Conservation (phyloP, 208 protist genomes). For the Trypanosoma brucei region DNA sequence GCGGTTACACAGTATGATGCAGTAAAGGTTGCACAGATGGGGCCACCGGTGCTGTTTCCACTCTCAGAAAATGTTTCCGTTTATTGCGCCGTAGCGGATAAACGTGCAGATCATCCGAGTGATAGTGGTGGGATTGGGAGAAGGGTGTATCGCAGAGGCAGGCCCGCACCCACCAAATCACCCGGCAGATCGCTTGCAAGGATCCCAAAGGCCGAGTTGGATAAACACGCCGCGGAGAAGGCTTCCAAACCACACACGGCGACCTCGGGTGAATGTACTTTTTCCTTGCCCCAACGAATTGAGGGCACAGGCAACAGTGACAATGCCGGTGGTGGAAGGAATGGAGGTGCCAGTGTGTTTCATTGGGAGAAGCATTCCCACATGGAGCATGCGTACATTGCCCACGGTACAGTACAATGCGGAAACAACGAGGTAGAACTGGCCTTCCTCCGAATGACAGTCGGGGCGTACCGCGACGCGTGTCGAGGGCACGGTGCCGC, state of each 20-base stretch:
- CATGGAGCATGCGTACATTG: constrained; percentile 2
- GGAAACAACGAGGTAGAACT: constrained; percentile 7
- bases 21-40: constrained; percentile 10
- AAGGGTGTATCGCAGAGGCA: too few species aligned
- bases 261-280: constrained; percentile 1
- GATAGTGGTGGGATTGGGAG: neutral
- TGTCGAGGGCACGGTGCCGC: constrained; percentile 5
- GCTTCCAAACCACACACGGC: too few species aligned
- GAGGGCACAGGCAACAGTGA: neutral
- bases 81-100: neutral
- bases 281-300: neutral
- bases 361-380: constrained; percentile 7
- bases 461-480: constrained; percentile 11
- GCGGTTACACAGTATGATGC: constrained; percentile 1
- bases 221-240: too few species aligned
- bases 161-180: too few species aligned
- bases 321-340: neutral
- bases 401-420: constrained; percentile 1
- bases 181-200: too few species aligned
- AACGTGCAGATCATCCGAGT: neutral
- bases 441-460: constrained; percentile 7
- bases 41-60: constrained; percentile 6
- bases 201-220: too few species aligned
- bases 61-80: neutral
- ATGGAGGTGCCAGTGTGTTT: neutral